Evolutionary conservation across 2,329 filamentous ascomycete species (phyloP).

Genomic region (Fusarium robinianum): DNA sequence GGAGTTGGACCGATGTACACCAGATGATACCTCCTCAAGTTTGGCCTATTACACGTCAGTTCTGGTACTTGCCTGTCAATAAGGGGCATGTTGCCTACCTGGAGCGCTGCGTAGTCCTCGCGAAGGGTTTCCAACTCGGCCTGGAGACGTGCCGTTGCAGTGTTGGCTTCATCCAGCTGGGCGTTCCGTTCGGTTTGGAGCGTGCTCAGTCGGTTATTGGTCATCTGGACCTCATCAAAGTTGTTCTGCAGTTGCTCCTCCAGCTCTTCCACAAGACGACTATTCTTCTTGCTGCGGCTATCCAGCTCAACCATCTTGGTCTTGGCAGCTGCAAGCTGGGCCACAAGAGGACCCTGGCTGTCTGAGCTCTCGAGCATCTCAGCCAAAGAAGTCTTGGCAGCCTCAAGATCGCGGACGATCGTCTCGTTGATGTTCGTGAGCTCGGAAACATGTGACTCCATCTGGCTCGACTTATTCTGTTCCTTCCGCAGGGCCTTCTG

Average conservation of each 20-base stretch:
- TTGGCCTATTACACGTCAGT: conserved; percentile 56
- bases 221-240: conserved; percentile 88
- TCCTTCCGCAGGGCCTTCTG: conserved; percentile 64
- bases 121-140: conserved; percentile 69
- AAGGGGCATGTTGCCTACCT: conserved; percentile 61
- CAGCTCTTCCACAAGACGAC: conserved; percentile 88
- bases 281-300: conserved; percentile 83
- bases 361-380: conserved; percentile 55
- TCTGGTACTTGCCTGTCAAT: neutral
- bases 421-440: conserved; percentile 62
- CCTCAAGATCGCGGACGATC: conserved; percentile 65
- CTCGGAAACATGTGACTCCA: conserved; percentile 60
- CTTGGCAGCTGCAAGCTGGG: conserved; percentile 65
- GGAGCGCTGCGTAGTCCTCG: conserved; percentile 74
- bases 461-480: conserved; percentile 61
- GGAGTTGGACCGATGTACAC: conserved; percentile 63
- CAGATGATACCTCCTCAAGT: conserved; percentile 57
- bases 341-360: conserved; percentile 53
- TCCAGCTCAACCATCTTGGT: conserved; percentile 67
- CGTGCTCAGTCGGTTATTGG: conserved; percentile 83
- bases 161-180: conserved; percentile 78
- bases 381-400: conserved; percentile 58
- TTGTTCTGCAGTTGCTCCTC: conserved; percentile 95
- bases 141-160: conserved; percentile 65
- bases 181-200: conserved; percentile 74